Conservation (phyloP, 148 eudicot genomes). For the Nepenthes mirabilis region DNA sequence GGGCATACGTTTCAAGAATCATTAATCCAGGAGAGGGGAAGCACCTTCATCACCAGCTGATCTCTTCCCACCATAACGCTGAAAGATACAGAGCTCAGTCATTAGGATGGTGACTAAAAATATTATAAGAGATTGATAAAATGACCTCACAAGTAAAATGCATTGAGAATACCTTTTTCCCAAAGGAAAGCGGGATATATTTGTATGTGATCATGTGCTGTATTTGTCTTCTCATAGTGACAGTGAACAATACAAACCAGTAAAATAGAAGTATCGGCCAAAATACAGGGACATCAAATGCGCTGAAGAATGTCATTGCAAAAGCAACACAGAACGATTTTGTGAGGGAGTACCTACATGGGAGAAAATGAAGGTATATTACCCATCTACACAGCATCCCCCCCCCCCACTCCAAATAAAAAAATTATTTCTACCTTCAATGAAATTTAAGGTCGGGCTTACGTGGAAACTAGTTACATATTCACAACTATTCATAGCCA, state of each 20-base stretch:
- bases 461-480: no score
- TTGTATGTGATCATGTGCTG: constrained; percentile 52
- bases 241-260: constrained; percentile 48
- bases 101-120: constrained; percentile 2
- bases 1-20: constrained; percentile 12
- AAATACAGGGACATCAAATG: constrained; percentile 56
- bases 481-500: no score
- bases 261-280: constrained; percentile 58
- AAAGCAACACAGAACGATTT: constrained; percentile 52
- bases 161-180: constrained; percentile 37
- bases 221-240: constrained; percentile 57
- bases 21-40: constrained; percentile 26
- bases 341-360: constrained; percentile 47
- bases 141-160: neutral
- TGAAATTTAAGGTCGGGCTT: no score
- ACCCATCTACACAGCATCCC: neutral
- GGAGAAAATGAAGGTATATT: neutral
- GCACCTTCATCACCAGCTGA: constrained; percentile 23
- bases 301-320: constrained; percentile 32
- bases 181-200: constrained; percentile 51
- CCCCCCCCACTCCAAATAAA: neutral
- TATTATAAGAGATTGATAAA: neutral
- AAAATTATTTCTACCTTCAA: neutral
- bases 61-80: constrained; percentile 30
- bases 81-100: constrained; percentile 8